phyloP scores from a whole-genome alignment of 331 rosid species.

The Saraca asoca region DNA sequence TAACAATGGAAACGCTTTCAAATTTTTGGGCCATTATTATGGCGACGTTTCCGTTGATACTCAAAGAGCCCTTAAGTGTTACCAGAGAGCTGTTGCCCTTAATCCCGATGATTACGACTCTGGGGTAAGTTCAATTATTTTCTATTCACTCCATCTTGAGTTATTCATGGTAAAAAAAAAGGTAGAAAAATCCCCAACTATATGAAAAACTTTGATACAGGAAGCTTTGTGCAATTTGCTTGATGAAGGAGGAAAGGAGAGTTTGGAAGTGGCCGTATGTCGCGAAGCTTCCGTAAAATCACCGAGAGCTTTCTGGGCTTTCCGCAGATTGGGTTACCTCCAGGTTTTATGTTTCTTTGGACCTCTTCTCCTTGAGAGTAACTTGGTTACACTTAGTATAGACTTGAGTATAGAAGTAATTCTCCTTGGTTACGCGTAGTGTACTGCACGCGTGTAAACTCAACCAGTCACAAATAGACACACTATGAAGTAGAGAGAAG shows the following conservation, averaged over 20 bases:
- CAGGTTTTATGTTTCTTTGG: constrained; percentile 47
- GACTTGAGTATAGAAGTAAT: too few species aligned
- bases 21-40: constrained; percentile 71
- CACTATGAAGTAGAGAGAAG: too few species aligned
- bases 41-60: constrained; percentile 41
- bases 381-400: too few species aligned
- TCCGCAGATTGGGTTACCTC: constrained; percentile 81
- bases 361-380: not conserved
- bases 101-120: constrained; percentile 66
- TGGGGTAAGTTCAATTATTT: constrained; percentile 47
- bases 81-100: constrained; percentile 76
- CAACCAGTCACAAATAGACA: too few species aligned
- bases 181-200: not conserved
- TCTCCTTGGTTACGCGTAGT: too few species aligned
- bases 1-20: constrained; percentile 65
- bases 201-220: constrained; percentile 28
- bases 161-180: not conserved
- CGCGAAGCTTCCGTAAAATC: constrained; percentile 71
- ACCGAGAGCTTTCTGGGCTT: constrained; percentile 93
- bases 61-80: constrained; percentile 77
- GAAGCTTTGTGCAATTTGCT: constrained; percentile 78
- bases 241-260: constrained; percentile 69
- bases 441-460: too few species aligned
- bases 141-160: not conserved
- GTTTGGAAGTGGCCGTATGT: constrained; percentile 67